Evolutionary conservation across 768 basidiomycete genomes (phyloP), one percentile per base, ranked within the genome.

Genomic region (Chalciporus sphaerocephalus): DNA sequence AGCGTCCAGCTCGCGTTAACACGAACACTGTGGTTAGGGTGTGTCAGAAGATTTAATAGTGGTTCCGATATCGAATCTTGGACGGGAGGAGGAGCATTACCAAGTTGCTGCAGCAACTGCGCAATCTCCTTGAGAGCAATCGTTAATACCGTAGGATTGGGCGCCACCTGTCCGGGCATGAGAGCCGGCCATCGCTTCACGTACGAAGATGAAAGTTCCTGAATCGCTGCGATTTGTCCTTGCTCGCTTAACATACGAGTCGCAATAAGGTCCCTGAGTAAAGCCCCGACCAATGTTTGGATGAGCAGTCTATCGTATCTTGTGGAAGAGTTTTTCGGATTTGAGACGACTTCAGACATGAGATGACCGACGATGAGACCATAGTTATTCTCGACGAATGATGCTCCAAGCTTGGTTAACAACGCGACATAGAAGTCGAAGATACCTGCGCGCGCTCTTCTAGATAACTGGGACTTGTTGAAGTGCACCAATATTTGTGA

Each of bases 181-280:
- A 95, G 79, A 0, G 91, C 86, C 1, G 93, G 92, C 92, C 92
- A 97, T 42, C 90, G 78, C 64, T 88, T 92, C 48, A 96, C 70
- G 61, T 92, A 96, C 4, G 77, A 72, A 27, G 74, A 83, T 0
- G 89, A 83, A 33, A 96, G 70, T 53, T 96, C 94, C 55, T 88
- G 83, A 25, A 96, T 88, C 2, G 94, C 94, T 21, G 74, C 72
- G 37, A 98, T 94, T 65, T 98, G 95, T 0, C 87, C 94, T 59
- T 92, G 90, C 58, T 99, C 95, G 48, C 87, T 87, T 52, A 98
- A 68, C 76, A 96, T 85, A 48, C 94, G 72, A 2, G 87, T 81
- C 2, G 90, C 92, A 35, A 99, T 81, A 21, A 97, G 75, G 54
- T 96, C 91, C 40, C 92, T 74, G 22, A 97, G 67, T 10, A 98